phyloP scores from a whole-genome alignment of 495 filamentous ascomycete genomes.

The Aspergillus biplanus region DNA sequence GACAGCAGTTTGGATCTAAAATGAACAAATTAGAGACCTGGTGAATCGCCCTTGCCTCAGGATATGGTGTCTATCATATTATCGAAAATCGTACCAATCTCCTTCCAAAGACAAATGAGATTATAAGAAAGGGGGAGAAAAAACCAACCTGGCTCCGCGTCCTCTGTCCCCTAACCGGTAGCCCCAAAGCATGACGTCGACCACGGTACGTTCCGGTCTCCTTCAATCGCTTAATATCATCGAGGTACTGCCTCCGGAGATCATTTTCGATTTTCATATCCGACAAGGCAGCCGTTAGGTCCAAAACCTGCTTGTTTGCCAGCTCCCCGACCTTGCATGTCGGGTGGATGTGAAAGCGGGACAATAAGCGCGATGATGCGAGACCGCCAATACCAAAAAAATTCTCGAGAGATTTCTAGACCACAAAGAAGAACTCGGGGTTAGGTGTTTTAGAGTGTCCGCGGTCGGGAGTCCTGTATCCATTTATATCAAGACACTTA shows the following conservation, averaged over 20 bases:
- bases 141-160: constrained; percentile 76
- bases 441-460: not conserved
- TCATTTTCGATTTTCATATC: constrained; percentile 96
- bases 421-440: constrained; percentile 21
- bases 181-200: constrained; percentile 82
- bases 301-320: constrained; percentile 69
- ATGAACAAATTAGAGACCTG: constrained; percentile 16
- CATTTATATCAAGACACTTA: constrained; percentile 38
- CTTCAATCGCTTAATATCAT: constrained; percentile 83
- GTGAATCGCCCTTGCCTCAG: not conserved
- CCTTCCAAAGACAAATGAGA: constrained; percentile 14
- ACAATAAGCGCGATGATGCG: constrained; percentile 72
- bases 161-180: constrained; percentile 86
- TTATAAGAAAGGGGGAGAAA: constrained; percentile 8
- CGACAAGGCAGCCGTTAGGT: constrained; percentile 81
- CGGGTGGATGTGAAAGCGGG: constrained; percentile 84
- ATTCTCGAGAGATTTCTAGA: constrained; percentile 76
- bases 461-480: not conserved
- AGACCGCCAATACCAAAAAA: constrained; percentile 90
- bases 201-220: constrained; percentile 93
- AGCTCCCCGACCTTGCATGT: constrained; percentile 74
- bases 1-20: constrained; percentile 71
- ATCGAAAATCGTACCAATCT: not conserved
- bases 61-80: too few species aligned
- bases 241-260: constrained; percentile 69